Base-by-base conservation (phyloP, 2,329 filamentous ascomycete genomes). In the Graphium sp. region DNA sequence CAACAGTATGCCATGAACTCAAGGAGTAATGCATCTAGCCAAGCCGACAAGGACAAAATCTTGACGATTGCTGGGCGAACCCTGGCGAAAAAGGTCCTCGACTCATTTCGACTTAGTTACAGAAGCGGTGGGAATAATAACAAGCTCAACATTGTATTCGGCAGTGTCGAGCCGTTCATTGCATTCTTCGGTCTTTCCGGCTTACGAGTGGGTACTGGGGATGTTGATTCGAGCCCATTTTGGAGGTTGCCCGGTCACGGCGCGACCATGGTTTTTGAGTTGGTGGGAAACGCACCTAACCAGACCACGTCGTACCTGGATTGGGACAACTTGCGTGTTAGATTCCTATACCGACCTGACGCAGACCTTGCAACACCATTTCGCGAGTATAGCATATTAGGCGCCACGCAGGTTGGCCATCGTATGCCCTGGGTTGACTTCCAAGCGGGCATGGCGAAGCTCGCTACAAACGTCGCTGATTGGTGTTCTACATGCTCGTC, bases 201-300 rank as follows among this genome's bases (percentile, higher is more conserved):
- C 1, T 53, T 73, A 6, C 41, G 47, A 1, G n/a, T n/a, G n/a
- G n/a, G n/a, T n/a, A n/a, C n/a, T n/a, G n/a, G n/a, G n/a, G 46
- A 69, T 42, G 59, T 52, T n/a, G 57, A 63, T 4, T 55, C 44
- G 25, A 43, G 34, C 18, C 44, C 37, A 37, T 48, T 52, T 29
- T 43, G 43, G 4, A 36, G 34, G 3, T 33, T 71, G 10, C 73
- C 78, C 0, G 62, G 74, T 37, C 81, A 83, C 21, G 83, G 82
- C 0, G 74, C 73, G 1, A 65, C 69, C 22, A 75, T 92, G 62
- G 57, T 67, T 0, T 84, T 89, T 44, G 84, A 93, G 52, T 47
- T 74, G 12, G 46, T 57, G 19, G 46, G 48, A 8, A 36, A 46
- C 11, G 32, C 46, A 13, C 24, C 36, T 5, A 32, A 33, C 24